Percentiles rank a stretch among this genome's conserved stretches.
Conservation (phyloP, 1,139 yeast species). For the Pichia sp. region DNA sequence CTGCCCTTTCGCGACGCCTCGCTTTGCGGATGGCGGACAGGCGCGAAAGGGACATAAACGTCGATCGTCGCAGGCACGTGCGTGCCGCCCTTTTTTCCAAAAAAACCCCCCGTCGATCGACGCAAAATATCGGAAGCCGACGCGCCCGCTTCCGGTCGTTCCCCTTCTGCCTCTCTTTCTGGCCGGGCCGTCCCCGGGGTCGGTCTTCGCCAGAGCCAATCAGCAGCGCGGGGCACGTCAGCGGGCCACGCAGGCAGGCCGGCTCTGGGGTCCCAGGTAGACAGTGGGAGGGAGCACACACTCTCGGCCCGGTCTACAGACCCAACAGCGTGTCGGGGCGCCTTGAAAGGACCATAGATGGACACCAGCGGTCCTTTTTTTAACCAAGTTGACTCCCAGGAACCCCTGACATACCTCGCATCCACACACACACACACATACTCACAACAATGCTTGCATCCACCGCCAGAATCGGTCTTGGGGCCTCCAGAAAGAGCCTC, state of each 20-base stretch:
- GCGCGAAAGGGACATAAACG: no score
- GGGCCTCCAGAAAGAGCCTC: slow-evolving; percentile 17
- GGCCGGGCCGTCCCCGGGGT: not conserved
- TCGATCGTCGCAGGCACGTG: not conserved
- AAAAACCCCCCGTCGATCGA: no score
- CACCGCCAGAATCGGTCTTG: slow-evolving; percentile 25
- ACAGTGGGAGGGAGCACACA: no score
- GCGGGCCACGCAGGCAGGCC: not conserved
- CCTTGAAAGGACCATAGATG: no score
- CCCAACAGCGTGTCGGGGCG: no score
- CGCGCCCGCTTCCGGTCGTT: not conserved
- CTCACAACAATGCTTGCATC: slow-evolving; percentile 13
- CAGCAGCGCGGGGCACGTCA: slow-evolving; percentile 6
- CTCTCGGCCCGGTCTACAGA: not conserved
- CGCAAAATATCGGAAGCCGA: not conserved
- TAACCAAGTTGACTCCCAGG: no score
- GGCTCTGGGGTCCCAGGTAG: no score
- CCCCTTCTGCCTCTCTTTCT: not conserved
- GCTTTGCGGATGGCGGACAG: no score
- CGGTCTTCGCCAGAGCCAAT: slow-evolving; percentile 1
- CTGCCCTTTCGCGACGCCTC: no score
- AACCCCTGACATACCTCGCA: no score
- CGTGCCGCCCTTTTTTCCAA: no score
- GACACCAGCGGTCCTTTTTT: not conserved
- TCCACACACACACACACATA: not conserved